Conservation (phyloP, 2,329 filamentous ascomycete genomes). For the Botrytis paeoniae region DNA sequence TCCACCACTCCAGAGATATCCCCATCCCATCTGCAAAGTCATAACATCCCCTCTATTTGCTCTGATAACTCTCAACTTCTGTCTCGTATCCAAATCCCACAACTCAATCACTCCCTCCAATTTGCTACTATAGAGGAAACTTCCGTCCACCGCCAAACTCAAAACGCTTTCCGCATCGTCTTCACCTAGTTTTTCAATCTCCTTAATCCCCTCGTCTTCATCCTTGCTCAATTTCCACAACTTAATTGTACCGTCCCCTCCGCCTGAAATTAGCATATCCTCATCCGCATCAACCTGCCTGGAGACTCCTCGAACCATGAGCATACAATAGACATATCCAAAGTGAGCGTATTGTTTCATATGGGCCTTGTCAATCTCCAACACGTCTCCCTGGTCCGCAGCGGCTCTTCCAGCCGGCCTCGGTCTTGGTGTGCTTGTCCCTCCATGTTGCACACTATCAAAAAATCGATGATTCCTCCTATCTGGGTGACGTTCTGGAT, state of each 20-base stretch:
- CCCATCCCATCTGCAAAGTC: constrained; percentile 80
- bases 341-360: constrained; percentile 89
- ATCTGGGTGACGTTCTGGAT: constrained; percentile 68
- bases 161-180: constrained; percentile 65
- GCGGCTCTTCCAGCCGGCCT: constrained; percentile 42
- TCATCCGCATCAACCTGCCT: constrained; percentile 67
- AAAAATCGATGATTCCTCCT: constrained; percentile 85
- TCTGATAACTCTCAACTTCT: constrained; percentile 83
- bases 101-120: constrained; percentile 86
- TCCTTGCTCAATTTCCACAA: constrained; percentile 71
- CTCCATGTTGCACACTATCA: constrained; percentile 85
- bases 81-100: constrained; percentile 94
- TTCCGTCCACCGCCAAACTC: constrained; percentile 81
- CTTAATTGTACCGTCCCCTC: constrained; percentile 91
- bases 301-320: constrained; percentile 69
- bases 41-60: constrained; percentile 79
- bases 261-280: constrained; percentile 85
- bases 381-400: constrained; percentile 57
- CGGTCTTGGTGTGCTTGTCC: constrained; percentile 69
- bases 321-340: constrained; percentile 96
- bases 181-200: constrained; percentile 63
- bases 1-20: constrained; percentile 83
- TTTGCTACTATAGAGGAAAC: constrained; percentile 89
- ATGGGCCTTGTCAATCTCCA: constrained; percentile 79
- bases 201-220: constrained; percentile 59